Evolutionary conservation across 2,329 filamentous ascomycete genomes (phyloP).

Genomic region (Aspergillus nomiae): DNA sequence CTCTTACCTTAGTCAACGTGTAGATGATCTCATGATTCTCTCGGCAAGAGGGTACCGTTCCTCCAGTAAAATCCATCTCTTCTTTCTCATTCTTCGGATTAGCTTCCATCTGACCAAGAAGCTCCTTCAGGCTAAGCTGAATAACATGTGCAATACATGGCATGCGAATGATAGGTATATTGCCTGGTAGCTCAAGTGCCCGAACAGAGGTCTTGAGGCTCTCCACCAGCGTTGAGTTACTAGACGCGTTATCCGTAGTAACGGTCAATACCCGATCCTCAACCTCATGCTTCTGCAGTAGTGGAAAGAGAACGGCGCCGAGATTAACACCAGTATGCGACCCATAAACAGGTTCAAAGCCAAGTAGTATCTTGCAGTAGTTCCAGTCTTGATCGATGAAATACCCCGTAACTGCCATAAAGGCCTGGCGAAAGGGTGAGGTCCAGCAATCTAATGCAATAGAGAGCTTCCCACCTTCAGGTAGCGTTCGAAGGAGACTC

Average conservation of each 20-base stretch:
- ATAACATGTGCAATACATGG: conserved; percentile 17
- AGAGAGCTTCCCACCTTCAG: background rate
- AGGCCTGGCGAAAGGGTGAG: conserved; percentile 13
- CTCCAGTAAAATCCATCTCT: background rate
- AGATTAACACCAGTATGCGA: conserved; percentile 10
- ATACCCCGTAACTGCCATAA: conserved; percentile 17
- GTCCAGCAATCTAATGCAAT: conserved; percentile 16
- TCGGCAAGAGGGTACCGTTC: background rate
- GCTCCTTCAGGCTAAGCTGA: conserved; percentile 16
- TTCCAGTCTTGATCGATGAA: conserved; percentile 14
- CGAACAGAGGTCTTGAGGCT: conserved; percentile 4
- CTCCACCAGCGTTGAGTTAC: conserved; percentile 7
- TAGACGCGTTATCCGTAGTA: conserved; percentile 9
- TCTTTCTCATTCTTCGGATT: conserved; percentile 9
- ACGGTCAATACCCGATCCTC: conserved; percentile 7
- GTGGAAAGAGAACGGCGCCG: background rate
- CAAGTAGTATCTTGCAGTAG: conserved; percentile 13
- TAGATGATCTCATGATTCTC: background rate
- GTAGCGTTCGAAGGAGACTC: conserved; percentile 1
- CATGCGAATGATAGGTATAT: conserved; percentile 10
- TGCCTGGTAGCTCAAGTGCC: background rate
- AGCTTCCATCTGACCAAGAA: conserved; percentile 15
- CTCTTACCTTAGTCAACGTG: conserved; percentile 5
- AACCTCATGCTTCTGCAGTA: conserved; percentile 10
- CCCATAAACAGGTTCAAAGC: conserved; percentile 13